phyloP scores from a whole-genome alignment of 805 yeast genomes.

The Starmerella vaccinii region DNA sequence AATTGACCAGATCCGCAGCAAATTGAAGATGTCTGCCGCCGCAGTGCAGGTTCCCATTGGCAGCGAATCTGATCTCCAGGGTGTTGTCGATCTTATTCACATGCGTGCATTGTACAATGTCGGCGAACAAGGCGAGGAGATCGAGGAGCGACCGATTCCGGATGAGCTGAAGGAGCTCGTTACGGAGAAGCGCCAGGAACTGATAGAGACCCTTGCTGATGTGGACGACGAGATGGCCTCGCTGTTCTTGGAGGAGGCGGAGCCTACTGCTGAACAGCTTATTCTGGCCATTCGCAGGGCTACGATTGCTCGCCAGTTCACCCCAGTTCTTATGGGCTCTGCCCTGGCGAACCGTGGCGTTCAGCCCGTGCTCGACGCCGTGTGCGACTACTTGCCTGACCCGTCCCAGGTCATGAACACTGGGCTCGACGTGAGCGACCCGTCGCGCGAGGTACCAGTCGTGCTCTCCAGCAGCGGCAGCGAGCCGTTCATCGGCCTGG shows the following conservation, averaged over 20 bases:
- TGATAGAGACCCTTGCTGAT: conserved; percentile 93
- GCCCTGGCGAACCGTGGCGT: conserved; percentile 95
- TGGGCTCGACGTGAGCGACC: conserved; percentile 59
- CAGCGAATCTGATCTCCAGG: conserved; percentile 69
- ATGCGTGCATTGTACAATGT: conserved; percentile 80
- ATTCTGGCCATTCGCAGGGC: conserved; percentile 85
- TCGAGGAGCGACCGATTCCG: conserved; percentile 61
- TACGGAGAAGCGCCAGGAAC: conserved; percentile 74
- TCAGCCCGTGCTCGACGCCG: conserved; percentile 92
- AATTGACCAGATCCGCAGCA: conserved; percentile 77
- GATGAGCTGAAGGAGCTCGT: conserved; percentile 69
- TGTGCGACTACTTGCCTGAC: conserved; percentile 88
- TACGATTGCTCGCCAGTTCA: conserved; percentile 88
- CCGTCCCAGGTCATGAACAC: conserved; percentile 89
- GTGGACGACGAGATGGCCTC: conserved; percentile 97
- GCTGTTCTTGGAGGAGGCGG: conserved; percentile 77
- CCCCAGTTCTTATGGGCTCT: conserved; percentile 99
- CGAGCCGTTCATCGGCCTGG: conserved; percentile 87
- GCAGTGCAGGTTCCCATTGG: conserved; percentile 98
- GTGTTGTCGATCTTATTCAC: conserved; percentile 85
- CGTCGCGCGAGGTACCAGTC: conserved; percentile 53
- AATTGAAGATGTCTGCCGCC: conserved; percentile 89
- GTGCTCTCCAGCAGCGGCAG: conserved; percentile 60
- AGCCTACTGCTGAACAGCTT: conserved; percentile 75
- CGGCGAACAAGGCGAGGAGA: conserved; percentile 66